Conservation (phyloP, 108 stramenopile genomes). For the Nitzschia sp. region DNA sequence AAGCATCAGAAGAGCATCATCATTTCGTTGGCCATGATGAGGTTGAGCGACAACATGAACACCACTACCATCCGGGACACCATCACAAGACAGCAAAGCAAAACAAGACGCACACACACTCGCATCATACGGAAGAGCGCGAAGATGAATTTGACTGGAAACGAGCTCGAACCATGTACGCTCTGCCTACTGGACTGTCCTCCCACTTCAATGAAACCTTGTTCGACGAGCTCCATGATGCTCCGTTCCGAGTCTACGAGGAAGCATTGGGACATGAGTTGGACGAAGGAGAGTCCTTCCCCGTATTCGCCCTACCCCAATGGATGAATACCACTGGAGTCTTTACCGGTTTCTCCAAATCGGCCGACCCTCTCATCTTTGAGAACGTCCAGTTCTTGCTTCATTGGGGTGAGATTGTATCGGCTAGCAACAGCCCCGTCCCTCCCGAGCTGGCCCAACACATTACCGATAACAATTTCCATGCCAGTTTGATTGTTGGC, state of each 20-base stretch:
- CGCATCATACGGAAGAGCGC: background rate
- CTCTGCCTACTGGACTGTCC: conserved; percentile 22
- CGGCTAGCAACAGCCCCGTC: conserved; percentile 20
- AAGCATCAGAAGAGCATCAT: background rate
- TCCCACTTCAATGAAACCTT: conserved; percentile 26
- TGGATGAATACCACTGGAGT: conserved; percentile 31
- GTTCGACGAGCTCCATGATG: conserved; percentile 23
- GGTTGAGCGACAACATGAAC: conserved; percentile 11
- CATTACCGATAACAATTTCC: conserved; percentile 26
- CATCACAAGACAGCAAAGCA: background rate
- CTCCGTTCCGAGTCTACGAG: conserved; percentile 35
- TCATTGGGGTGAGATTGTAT: conserved; percentile 30
- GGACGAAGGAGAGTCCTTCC: conserved; percentile 32
- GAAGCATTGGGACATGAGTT: conserved; percentile 10
- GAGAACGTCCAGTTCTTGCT: conserved; percentile 33
- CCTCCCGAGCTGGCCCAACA: background rate
- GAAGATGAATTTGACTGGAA: background rate
- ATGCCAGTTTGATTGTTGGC: conserved; percentile 30
- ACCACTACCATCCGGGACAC: conserved; percentile 13
- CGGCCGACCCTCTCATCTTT: conserved; percentile 24
- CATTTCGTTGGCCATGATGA: conserved; percentile 11
- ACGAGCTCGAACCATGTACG: conserved; percentile 1
- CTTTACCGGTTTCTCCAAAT: conserved; percentile 25
- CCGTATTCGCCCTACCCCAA: conserved; percentile 36
- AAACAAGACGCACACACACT: background rate